These are phyloP conservation scores for Parasarocladium wereldwijsianum DNA, from an alignment of 2,329 filamentous ascomycete genomes.

Conservation along the genomic window DNA sequence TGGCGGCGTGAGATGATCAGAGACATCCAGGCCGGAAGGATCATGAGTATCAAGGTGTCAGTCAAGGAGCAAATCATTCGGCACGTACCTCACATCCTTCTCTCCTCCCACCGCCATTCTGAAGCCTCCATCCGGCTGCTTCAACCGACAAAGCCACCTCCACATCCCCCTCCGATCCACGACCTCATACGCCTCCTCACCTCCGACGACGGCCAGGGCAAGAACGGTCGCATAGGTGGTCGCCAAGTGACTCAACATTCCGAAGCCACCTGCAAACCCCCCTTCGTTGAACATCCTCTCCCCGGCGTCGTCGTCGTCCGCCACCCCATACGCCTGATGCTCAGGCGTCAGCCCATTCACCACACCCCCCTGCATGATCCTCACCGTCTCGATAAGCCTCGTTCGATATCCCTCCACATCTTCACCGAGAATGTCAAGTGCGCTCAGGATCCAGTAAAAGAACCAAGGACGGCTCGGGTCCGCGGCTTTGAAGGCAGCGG, in stretches of 20 bases:
- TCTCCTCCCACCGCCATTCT: constrained; percentile 75
- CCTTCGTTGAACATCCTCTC: too few species aligned
- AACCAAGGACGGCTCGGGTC: constrained; percentile 91
- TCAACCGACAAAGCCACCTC: constrained; percentile 77
- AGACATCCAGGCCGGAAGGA: background rate
- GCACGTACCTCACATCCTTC: constrained; percentile 68
- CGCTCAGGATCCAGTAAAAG: constrained; percentile 80
- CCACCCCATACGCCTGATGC: too few species aligned
- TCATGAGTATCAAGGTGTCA: background rate
- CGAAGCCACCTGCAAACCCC: constrained; percentile 88
- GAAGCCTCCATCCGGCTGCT: constrained; percentile 82
- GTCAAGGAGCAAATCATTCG: too few species aligned
- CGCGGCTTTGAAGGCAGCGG: constrained; percentile 53
- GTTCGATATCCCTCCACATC: constrained; percentile 55
- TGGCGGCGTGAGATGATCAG: background rate
- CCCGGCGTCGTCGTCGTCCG: too few species aligned
- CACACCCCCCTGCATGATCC: constrained; percentile 70
- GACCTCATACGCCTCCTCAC: constrained; percentile 54
- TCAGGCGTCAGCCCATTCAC: constrained; percentile 46
- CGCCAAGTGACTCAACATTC: constrained; percentile 78
- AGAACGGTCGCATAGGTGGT: constrained; percentile 77
- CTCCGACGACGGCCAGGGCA: constrained; percentile 64
- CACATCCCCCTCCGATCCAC: constrained; percentile 78
- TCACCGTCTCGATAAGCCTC: constrained; percentile 59
- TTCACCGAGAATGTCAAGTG: constrained; percentile 60